Evolutionary conservation across 345 rosid genomes (phyloP).

Genomic region (Brassica cretica): DNA sequence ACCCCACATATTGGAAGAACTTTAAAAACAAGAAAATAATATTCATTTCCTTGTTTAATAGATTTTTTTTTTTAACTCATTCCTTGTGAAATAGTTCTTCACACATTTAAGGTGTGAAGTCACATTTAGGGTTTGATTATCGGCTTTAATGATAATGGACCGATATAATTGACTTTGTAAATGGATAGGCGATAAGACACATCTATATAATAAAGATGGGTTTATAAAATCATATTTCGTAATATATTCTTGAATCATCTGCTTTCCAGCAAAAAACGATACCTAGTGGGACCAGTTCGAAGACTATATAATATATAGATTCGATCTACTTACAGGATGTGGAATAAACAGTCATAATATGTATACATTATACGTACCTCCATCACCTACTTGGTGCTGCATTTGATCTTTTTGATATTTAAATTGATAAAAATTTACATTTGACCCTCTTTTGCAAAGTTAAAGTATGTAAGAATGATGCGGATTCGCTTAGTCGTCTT

Average conservation of each 20-base stretch:
- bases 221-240: slow-evolving; percentile 35
- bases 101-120: slow-evolving; percentile 21
- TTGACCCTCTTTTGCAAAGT: slow-evolving; percentile 32
- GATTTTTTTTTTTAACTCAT: not conserved
- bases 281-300: slow-evolving; percentile 33
- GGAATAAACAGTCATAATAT: slow-evolving; percentile 36
- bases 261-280: slow-evolving; percentile 53
- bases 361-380: not conserved
- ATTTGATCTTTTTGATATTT: not conserved
- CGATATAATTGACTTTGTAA: slow-evolving; percentile 9
- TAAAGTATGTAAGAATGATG: slow-evolving; percentile 29
- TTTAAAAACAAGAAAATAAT: not conserved
- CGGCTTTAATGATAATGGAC: not conserved
- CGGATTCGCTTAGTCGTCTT: slow-evolving; percentile 29
- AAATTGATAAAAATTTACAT: slow-evolving; percentile 13
- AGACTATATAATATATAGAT: slow-evolving; percentile 21
- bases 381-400: slow-evolving; percentile 16
- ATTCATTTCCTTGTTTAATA: slow-evolving; percentile 12
- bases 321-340: slow-evolving; percentile 26
- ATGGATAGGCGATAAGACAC: slow-evolving; percentile 13
- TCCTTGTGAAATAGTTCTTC: slow-evolving; percentile 17
- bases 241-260: slow-evolving; percentile 23
- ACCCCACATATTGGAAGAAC: slow-evolving; percentile 13
- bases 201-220: not conserved
- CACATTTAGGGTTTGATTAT: slow-evolving; percentile 11